These are phyloP conservation scores for Populus hybrid DNA, from an alignment of 441 rosid species.

Conservation along the genomic window DNA sequence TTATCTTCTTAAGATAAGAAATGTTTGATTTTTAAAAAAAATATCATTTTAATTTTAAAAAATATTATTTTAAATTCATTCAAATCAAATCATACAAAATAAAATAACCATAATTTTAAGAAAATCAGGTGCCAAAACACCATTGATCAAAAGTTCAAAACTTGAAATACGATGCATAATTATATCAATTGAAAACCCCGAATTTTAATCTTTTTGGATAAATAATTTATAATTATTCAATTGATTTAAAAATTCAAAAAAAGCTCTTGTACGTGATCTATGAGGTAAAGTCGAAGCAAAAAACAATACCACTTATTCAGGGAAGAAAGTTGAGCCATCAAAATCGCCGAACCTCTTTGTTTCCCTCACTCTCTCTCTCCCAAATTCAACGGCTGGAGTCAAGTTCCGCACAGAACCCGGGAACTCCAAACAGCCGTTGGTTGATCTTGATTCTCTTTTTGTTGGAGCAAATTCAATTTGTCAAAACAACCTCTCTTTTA, in stretches of 20 bases:
- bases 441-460: conserved; percentile 1
- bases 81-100: neutral
- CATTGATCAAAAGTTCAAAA: no score
- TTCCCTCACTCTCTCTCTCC: neutral
- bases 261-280: neutral
- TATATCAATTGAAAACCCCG: neutral
- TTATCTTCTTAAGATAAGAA: no score
- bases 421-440: neutral
- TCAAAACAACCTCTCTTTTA: neutral
- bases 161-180: no score
- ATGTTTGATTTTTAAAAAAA: no score
- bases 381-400: neutral
- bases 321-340: neutral
- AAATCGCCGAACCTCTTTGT: neutral
- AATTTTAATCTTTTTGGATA: neutral
- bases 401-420: conserved; percentile 2
- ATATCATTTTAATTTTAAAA: no score
- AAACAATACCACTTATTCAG: no score
- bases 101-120: no score
- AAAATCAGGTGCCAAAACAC: no score
- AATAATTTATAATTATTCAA: no score
- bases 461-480: neutral
- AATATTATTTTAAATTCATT: no score
- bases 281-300: neutral
- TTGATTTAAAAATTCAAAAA: neutral